These are phyloP conservation scores for Penicillium pancosmium DNA, from an alignment of 495 filamentous ascomycete genomes.

Conservation along the genomic window DNA sequence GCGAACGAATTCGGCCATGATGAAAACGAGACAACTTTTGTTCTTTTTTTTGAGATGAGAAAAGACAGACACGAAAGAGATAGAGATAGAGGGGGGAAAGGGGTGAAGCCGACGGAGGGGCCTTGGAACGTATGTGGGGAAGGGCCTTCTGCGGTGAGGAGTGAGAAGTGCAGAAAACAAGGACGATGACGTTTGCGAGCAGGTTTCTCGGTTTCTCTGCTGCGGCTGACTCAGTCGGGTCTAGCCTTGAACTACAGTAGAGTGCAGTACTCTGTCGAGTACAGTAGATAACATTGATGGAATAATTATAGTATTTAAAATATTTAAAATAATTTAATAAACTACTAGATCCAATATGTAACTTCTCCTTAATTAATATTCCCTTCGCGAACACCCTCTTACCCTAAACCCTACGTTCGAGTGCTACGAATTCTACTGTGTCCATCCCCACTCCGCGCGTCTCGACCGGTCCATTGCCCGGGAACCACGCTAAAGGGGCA, in stretches of 20 bases:
- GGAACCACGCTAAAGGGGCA: constrained; percentile 9
- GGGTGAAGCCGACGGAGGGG: constrained; percentile 16
- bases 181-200: constrained; percentile 45
- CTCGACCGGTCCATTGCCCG: constrained; percentile 32
- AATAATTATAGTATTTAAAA: too few relatives aligned
- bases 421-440: neutral
- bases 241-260: neutral
- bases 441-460: constrained; percentile 15
- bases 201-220: constrained; percentile 14
- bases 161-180: constrained; percentile 33
- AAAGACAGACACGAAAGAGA: constrained; percentile 6
- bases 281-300: too few relatives aligned
- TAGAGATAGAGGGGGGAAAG: constrained; percentile 17
- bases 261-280: too few relatives aligned
- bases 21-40: constrained; percentile 2
- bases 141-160: constrained; percentile 31
- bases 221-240: constrained; percentile 26
- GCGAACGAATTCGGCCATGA: constrained; percentile 97
- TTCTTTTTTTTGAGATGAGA: neutral
- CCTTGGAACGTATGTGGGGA: constrained; percentile 38
- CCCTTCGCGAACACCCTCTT: neutral
- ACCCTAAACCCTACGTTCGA: neutral
- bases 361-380: neutral
- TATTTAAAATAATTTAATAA: too few relatives aligned
- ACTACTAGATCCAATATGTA: neutral